These are phyloP conservation scores for Rhizopus stolonifer DNA, from an alignment of 371 early-diverging fungal species.

Conservation along the genomic window DNA sequence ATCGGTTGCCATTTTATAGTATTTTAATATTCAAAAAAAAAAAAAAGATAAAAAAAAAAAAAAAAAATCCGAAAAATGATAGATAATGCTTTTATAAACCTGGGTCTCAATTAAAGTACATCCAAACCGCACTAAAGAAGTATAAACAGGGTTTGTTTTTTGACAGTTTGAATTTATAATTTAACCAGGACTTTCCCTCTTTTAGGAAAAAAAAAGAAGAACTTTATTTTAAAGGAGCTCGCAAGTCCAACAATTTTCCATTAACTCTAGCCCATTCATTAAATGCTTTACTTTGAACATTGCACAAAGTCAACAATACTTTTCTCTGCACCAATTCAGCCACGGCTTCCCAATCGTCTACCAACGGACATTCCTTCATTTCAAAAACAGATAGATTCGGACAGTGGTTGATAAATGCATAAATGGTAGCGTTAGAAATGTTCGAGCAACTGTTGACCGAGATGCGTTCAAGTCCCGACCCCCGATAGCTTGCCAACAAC, in stretches of 20 bases:
- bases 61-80: no score
- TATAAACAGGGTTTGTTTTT: no score
- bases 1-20: constrained; percentile 53
- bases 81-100: no score
- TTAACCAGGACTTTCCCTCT: no score
- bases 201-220: neutral
- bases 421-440: constrained; percentile 49
- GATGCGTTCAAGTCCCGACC: constrained; percentile 47
- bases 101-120: no score
- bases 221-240: constrained; percentile 31
- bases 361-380: constrained; percentile 54
- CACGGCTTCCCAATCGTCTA: constrained; percentile 48
- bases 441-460: constrained; percentile 56
- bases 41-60: no score
- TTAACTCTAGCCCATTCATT: constrained; percentile 34
- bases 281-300: constrained; percentile 38
- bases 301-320: constrained; percentile 43
- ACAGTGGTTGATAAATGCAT: constrained; percentile 47
- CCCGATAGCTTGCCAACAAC: constrained; percentile 41
- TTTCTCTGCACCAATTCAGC: constrained; percentile 34
- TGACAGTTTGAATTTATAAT: no score
- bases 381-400: constrained; percentile 59
- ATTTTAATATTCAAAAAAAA: neutral
- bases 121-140: no score
- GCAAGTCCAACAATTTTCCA: constrained; percentile 27